Conservation (phyloP, 2,329 filamentous ascomycete species). For the Aspergillus novofumigatus region DNA sequence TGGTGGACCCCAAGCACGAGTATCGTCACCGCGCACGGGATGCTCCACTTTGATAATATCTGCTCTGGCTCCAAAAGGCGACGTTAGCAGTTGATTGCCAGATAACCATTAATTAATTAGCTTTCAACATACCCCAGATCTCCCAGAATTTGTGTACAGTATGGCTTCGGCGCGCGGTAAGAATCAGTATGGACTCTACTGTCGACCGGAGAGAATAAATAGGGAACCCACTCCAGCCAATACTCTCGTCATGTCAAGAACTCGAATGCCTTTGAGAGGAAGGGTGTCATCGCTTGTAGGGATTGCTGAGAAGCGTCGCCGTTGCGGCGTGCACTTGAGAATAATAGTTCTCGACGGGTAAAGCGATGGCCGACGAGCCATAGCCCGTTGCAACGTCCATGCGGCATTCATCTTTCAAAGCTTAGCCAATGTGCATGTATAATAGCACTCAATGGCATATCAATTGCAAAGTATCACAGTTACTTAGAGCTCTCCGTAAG, state of each 20-base stretch:
- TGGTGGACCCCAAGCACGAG: conserved; percentile 91
- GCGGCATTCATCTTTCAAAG: conserved; percentile 21
- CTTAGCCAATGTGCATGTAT: neutral
- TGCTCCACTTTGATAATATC: conserved; percentile 98
- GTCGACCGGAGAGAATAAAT: neutral
- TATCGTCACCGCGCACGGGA: conserved; percentile 86
- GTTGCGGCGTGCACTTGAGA: conserved; percentile 20
- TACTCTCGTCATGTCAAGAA: conserved; percentile 95
- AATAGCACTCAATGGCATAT: neutral
- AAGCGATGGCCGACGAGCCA: conserved; percentile 20
- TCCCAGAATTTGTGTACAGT: conserved; percentile 93
- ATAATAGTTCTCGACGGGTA: conserved; percentile 18
- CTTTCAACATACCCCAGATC: conserved; percentile 73
- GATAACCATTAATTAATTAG: neutral
- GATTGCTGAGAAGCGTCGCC: conserved; percentile 40
- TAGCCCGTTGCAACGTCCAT: conserved; percentile 19
- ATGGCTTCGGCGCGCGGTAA: conserved; percentile 59
- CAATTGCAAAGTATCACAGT: neutral
- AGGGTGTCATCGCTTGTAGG: conserved; percentile 45
- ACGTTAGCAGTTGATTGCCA: neutral
- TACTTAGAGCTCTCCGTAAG: neutral
- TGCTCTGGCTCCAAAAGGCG: conserved; percentile 53
- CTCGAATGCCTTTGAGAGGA: conserved; percentile 79
- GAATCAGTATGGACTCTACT: conserved; percentile 6
- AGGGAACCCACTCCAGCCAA: conserved; percentile 72